A percentile compares a stretch with the other conserved stretches of the same genome.
phyloP scores from a whole-genome alignment of 257 asterid genomes.

The Nicotiana otophora region DNA sequence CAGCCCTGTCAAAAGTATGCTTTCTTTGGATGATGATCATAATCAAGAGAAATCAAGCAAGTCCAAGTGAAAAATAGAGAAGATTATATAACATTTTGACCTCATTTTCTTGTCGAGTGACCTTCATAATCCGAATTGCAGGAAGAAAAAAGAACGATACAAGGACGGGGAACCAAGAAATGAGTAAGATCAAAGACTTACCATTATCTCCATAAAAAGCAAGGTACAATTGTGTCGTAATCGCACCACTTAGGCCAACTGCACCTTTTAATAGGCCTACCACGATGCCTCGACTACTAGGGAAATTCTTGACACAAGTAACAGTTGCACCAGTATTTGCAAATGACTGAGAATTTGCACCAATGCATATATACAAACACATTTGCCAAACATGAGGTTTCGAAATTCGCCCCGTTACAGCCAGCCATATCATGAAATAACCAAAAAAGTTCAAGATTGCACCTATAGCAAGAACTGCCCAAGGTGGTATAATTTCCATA shows the following conservation, averaged over 20 bases:
- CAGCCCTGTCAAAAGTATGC: neutral
- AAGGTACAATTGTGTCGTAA: conserved; percentile 44
- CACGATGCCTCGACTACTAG: conserved; percentile 45
- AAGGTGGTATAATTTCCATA: conserved; percentile 50
- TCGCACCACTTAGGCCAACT: conserved; percentile 59
- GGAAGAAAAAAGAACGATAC: conserved; percentile 34
- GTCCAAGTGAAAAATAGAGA: conserved; percentile 31
- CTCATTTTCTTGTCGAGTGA: conserved; percentile 24
- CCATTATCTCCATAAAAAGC: conserved; percentile 39
- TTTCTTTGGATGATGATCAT: conserved; percentile 25
- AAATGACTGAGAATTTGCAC: conserved; percentile 57
- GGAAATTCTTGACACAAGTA: conserved; percentile 61
- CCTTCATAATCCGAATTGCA: conserved; percentile 33
- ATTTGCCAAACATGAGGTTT: conserved; percentile 57
- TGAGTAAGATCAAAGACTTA: conserved; percentile 34
- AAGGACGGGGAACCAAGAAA: conserved; percentile 58
- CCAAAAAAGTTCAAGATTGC: conserved; percentile 42
- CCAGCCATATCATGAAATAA: conserved; percentile 60
- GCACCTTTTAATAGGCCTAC: conserved; percentile 47
- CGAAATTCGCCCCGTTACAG: conserved; percentile 27
- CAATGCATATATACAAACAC: conserved; percentile 50
- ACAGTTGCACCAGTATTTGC: conserved; percentile 53
- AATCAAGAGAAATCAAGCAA: conserved; percentile 36
- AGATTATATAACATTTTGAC: conserved; percentile 33
- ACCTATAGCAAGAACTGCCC: conserved; percentile 51